Base-by-base conservation (phyloP, 2,329 filamentous ascomycete genomes). In the Microdochium trichocladiopsis region DNA sequence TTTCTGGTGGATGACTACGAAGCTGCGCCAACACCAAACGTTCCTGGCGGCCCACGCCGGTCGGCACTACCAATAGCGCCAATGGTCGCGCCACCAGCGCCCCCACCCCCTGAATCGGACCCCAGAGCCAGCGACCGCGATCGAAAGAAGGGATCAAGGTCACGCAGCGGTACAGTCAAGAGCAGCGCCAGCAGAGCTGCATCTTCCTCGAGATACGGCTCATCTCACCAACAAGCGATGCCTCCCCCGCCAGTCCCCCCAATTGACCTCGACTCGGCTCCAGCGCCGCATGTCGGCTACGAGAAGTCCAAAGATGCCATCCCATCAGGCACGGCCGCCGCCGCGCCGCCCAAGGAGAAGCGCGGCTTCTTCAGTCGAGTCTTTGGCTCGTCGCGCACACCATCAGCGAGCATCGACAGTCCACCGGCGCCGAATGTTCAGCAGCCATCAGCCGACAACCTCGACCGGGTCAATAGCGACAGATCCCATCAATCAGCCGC, bases 351-450 rank as follows among this genome's bases (percentile, higher is more conserved):
- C 50, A 89, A 87, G 64, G 86, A 90, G 62, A 83, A 84, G 53
- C 88, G 82, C 9, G 92, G 94, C 21, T 97, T 99, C 74, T 97
- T 97, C 74, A 84, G 90, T 61, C 84, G 93, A 57, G 88, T 97
- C 37, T 97, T 97, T 73, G 89, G 87, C 47, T 87, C 86, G 10
- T 83, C 87, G 33, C 88, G 79, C 64, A 79, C 71, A 23, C n/a
- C 21, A 18, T 45, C 41, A 23, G 41, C 4, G 18, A 45, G 16
- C 12, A 21, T 45, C 41, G 41, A 45, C 6, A 18, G 5, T 52
- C 52, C 25, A 9, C 53, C 21, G 56, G 58, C 18, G 37, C 43
- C 18, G 16, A 43, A 51, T 28, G 14, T 18, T 51, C 54, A 60
- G 49, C 23, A 57, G 49, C 53, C 21, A 47, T 47, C 60, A 47